Conservation (phyloP, 306 rosid species). For the Geum urbanum region DNA sequence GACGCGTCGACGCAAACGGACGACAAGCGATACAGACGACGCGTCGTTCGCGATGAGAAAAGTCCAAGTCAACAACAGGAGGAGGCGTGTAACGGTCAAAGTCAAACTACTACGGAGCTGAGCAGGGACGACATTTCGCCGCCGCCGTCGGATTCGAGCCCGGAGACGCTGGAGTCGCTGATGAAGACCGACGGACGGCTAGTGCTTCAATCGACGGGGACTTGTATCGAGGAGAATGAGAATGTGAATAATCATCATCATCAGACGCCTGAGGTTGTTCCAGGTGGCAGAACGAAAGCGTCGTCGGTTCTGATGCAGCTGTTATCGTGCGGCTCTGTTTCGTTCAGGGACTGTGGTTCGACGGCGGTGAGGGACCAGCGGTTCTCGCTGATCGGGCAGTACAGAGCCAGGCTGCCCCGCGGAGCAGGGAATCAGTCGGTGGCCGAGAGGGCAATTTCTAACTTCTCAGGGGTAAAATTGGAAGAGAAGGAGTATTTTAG, state of each 20-base stretch:
- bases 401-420: constrained; percentile 56
- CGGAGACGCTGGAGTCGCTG: constrained; percentile 78
- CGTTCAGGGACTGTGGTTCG: constrained; percentile 67
- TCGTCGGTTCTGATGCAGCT: constrained; percentile 76
- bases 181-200: constrained; percentile 78
- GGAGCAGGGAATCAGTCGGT: constrained; percentile 44
- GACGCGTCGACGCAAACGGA: constrained; percentile 94
- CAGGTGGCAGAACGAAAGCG: constrained; percentile 66
- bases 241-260: constrained; percentile 18
- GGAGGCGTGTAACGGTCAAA: constrained; percentile 21
- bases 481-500: constrained; percentile 95
- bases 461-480: constrained; percentile 48
- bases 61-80: constrained; percentile 11
- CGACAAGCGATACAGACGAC: constrained; percentile 66
- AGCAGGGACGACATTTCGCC: constrained; percentile 92
- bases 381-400: constrained; percentile 55
- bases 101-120: constrained; percentile 48
- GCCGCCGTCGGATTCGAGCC: constrained; percentile 96
- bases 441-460: constrained; percentile 41
- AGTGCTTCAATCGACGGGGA: constrained; percentile 29
- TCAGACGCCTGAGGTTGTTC: constrained; percentile 37
- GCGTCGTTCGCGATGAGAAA: constrained; percentile 31
- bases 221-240: constrained; percentile 11
- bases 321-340: constrained; percentile 78
- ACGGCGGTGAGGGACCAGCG: constrained; percentile 52